Evolutionary conservation across 2,329 filamentous ascomycete genomes (phyloP).

Genomic region (Trichoderma sp.): DNA sequence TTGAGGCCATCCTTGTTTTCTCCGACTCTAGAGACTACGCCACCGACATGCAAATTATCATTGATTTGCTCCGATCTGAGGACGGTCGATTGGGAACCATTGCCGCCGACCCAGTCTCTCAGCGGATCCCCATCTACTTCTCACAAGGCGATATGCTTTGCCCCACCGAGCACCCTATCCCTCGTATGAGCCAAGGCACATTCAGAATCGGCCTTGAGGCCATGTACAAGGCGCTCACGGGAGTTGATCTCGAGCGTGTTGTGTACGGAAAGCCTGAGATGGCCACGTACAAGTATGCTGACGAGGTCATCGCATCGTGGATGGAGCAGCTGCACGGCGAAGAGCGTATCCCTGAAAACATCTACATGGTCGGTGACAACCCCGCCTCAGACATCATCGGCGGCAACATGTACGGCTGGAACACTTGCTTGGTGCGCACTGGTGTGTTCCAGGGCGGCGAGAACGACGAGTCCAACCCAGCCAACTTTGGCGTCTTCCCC

Average conservation of each 20-base stretch:
- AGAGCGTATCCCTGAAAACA: constrained; percentile 20
- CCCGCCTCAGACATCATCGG: constrained; percentile 19
- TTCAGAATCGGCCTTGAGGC: constrained; percentile 20
- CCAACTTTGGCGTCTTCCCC: constrained; percentile 22
- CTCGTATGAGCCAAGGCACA: constrained; percentile 22
- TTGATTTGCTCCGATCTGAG: constrained; percentile 17
- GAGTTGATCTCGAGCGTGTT: constrained; percentile 17
- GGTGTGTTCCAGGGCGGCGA: constrained; percentile 20
- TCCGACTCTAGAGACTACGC: constrained; percentile 21
- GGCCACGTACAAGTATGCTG: constrained; percentile 21
- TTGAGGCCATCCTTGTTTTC: constrained; percentile 20
- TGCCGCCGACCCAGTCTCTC: constrained; percentile 15
- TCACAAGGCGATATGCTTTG: constrained; percentile 21
- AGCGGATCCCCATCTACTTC: constrained; percentile 20
- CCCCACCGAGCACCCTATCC: constrained; percentile 10
- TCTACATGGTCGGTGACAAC: constrained; percentile 25
- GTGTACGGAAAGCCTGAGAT: constrained; percentile 24
- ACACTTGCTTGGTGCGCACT: constrained; percentile 21
- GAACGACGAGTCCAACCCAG: constrained; percentile 20
- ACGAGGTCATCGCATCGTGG: constrained; percentile 20
- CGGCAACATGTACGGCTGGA: constrained; percentile 24
- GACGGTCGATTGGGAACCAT: constrained; percentile 6
- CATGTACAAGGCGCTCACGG: constrained; percentile 20
- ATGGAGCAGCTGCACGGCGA: constrained; percentile 23
- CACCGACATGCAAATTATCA: constrained; percentile 25